These are phyloP conservation scores for Phytophthora foliorum DNA, from an alignment of 352 stramenopile genomes.

Conservation along the genomic window DNA sequence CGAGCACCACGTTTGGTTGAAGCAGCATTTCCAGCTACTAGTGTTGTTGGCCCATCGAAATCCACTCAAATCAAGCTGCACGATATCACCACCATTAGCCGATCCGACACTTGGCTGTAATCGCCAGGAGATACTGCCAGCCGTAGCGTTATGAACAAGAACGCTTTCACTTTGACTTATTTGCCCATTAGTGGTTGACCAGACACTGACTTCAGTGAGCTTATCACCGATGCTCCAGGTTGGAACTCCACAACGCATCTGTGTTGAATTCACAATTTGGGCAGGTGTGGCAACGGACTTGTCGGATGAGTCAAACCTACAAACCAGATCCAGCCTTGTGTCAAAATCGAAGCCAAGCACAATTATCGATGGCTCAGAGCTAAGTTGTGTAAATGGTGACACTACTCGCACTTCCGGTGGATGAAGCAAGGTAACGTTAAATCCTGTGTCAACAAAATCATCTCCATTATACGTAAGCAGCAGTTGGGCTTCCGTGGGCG, in stretches of 20 bases:
- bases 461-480: conserved; percentile 29
- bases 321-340: conserved; percentile 35
- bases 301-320: conserved; percentile 42
- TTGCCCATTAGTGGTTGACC: conserved; percentile 35
- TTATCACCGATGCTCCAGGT: conserved; percentile 25
- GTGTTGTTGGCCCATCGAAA: conserved; percentile 1
- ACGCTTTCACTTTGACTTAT: conserved; percentile 17
- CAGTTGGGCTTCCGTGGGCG: conserved; percentile 29
- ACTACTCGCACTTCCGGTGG: conserved; percentile 37
- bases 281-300: conserved; percentile 36
- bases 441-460: conserved; percentile 35
- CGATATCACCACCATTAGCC: conserved; percentile 13
- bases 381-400: not conserved
- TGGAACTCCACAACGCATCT: conserved; percentile 41
- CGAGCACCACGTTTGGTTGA: conserved; percentile 37
- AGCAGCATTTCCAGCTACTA: conserved; percentile 48
- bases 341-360: conserved; percentile 60
- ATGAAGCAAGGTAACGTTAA: conserved; percentile 50
- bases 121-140: conserved; percentile 30
- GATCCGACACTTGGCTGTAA: conserved; percentile 36
- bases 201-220: conserved; percentile 38
- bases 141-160: conserved; percentile 3
- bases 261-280: conserved; percentile 46
- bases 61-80: conserved; percentile 14
- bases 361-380: conserved; percentile 16